A percentile compares a stretch with the other conserved stretches of the same genome.
phyloP scores from a whole-genome alignment of 2,329 filamentous ascomycete species.

The Trichoderma aggressivum region DNA sequence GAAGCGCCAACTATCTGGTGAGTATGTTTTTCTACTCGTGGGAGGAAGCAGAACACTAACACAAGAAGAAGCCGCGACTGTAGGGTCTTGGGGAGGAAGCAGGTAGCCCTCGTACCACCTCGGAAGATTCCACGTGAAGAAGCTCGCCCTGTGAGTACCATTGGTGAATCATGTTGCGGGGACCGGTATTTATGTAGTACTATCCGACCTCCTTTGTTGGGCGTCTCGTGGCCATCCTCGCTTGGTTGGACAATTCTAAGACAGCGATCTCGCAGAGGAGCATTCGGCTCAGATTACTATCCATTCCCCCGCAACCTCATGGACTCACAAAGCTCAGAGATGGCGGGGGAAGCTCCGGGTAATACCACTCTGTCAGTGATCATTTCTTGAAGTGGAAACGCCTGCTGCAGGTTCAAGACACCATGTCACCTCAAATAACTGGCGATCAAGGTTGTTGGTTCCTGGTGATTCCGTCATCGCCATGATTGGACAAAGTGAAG shows the following conservation, averaged over 20 bases:
- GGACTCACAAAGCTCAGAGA: neutral
- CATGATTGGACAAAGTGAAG: neutral
- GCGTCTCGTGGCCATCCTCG: neutral
- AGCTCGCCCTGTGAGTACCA: neutral
- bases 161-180: neutral
- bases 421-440: constrained; percentile 13
- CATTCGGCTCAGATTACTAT: neutral
- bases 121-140: neutral
- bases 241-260: neutral
- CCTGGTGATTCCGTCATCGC: neutral
- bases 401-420: constrained; percentile 14
- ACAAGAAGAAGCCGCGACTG: neutral
- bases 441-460: neutral
- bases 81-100: neutral
- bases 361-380: constrained; percentile 12
- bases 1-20: neutral
- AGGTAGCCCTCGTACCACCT: neutral
- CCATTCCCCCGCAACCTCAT: constrained; percentile 1
- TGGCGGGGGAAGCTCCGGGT: constrained; percentile 5
- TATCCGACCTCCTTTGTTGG: neutral
- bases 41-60: neutral
- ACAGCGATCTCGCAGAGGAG: constrained; percentile 4
- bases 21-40: neutral
- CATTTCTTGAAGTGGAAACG: constrained; percentile 7
- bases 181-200: constrained; percentile 3